Base-by-base conservation (phyloP, 2,329 filamentous ascomycete genomes). In the Penicillium sumatraense region DNA sequence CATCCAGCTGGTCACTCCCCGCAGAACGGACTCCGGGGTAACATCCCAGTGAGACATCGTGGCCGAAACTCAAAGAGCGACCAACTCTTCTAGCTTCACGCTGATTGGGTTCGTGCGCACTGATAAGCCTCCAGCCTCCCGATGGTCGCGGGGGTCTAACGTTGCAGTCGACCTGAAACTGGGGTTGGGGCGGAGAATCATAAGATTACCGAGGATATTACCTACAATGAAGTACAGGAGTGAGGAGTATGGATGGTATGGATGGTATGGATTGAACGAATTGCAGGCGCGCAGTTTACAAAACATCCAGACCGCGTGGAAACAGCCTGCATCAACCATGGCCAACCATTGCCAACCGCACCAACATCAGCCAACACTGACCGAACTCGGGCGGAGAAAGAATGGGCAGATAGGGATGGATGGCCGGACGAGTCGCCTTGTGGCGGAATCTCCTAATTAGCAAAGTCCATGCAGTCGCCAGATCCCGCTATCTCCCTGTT, bases 11-110 rank as follows among this genome's bases (percentile, higher is more conserved):
- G n/a, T 13, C 42, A 29, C 33, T 46, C 42, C 49, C 42, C 42
- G 46, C 33, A 33, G 20, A 49, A 41, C 38, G 38, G 31, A 54
- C 52, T 52, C 58, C 47, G 56, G 56, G 59, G 58, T 59, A 59
- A 33, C 50, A 54, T 52, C 36, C 26, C 11, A 41, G 16, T 46
- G 49, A 56, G 51, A 62, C 29, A 31, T 47, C 23, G 56, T 41
- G 29, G 18, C 27, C 49, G 49, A 51, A 53, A 53, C 27, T 56
- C 54, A 50, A 57, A 35, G 47, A 23, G 13, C 14, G 13, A 11
- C 20, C 23, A 38, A 21, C 11, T 16, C 8, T 13, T n/a, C n/a
- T 36, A 8, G 33, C 7, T 18, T 16, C n/a, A 8, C 36, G 36
- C 36, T 40, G 36, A 40, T 40, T 40, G 36, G 36, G 11, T 20